Base-by-base conservation (phyloP, 495 filamentous ascomycete species). In the Penicillium angulare region DNA sequence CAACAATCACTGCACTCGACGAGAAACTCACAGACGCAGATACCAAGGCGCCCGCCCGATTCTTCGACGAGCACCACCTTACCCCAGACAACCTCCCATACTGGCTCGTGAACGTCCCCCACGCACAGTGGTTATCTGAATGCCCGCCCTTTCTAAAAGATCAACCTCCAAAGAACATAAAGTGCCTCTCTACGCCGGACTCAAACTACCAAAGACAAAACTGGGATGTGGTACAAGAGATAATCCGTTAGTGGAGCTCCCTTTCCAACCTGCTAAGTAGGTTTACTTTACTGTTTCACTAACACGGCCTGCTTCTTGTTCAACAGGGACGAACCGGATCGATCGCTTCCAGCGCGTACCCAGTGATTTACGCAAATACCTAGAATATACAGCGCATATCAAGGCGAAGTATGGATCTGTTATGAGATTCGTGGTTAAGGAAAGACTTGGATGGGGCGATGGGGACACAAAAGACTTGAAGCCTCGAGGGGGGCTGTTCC, bases 101-200 rank as follows among this genome's bases (percentile, higher is more conserved):
- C 73, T 95, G 88, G 89, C 81, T 88, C 34, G 76, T 89, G 55
- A 95, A 96, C 64, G 67, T 93, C 13, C 85, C 87, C 3, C 71
- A 64, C 15, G 56, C 71, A 18, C 64, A 83, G 55, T 79, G 87
- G 68, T 79, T 83, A 5, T 56, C 64, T 12, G 72, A 80, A 23
- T 95, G 90, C 58, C 90, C 90, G 0, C 74, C 75, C 22, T 92
- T 81, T 65, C 79, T 96, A 33, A 61, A 57, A 17, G 70, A 79
- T 54, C 61, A 83, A 36, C 71, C 67, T 20, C 63, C 66, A 0
- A 77, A 76, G 47, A 68, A 69, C 24, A 68, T 71, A 8, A 53
- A 47, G n/a, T 86, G 87, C 47, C 75, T 95, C 41, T 69, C 76
- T 41, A 89, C 83, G 0, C 84, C 79, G 0, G 86, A 93, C 60